Percentiles rank a stretch among this genome's conserved stretches.
Evolutionary conservation across 2,329 filamentous ascomycete genomes (phyloP).

Genomic region (Neofusicoccum laricinum): DNA sequence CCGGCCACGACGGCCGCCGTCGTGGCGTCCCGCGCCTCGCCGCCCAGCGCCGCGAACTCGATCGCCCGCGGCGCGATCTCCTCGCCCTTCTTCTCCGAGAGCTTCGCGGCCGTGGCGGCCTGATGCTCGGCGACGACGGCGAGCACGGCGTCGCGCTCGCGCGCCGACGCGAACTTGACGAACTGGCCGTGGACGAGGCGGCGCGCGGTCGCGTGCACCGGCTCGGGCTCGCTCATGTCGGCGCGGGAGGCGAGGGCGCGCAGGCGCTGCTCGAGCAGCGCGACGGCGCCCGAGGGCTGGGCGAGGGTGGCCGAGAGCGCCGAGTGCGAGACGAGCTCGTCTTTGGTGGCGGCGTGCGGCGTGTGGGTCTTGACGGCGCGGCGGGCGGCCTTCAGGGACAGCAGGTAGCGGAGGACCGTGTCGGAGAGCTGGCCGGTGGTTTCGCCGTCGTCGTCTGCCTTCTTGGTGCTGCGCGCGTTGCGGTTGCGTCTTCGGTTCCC

Average conservation of each 20-base stretch:
- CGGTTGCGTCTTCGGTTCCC: too few species aligned
- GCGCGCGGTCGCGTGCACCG: not conserved
- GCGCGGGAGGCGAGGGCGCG: conserved; percentile 4
- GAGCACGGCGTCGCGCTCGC: conserved; percentile 11
- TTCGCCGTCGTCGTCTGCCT: not conserved
- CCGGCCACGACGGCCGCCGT: conserved; percentile 5
- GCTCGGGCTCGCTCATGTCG: not conserved
- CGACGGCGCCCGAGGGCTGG: not conserved
- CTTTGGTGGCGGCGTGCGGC: not conserved
- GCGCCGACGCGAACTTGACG: conserved; percentile 10
- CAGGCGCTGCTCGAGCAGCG: conserved; percentile 1
- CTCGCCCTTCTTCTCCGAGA: conserved; percentile 13
- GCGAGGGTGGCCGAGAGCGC: conserved; percentile 11
- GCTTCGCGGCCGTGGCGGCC: not conserved
- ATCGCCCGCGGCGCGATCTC: conserved; percentile 1
- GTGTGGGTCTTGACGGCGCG: not conserved
- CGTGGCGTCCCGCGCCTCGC: not conserved
- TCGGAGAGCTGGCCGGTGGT: not conserved
- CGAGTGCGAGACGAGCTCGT: not conserved
- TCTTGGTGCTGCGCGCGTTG: not conserved
- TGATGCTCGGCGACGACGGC: not conserved
- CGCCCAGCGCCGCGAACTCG: conserved; percentile 11
- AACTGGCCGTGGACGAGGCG: conserved; percentile 13
- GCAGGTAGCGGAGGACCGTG: conserved; percentile 6
- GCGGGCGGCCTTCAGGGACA: not conserved